Evolutionary conservation across 192 early-diverging fungal species (phyloP), one percentile per base, ranked within the genome.

Genomic region (Gorgonomyces haynaldii): DNA sequence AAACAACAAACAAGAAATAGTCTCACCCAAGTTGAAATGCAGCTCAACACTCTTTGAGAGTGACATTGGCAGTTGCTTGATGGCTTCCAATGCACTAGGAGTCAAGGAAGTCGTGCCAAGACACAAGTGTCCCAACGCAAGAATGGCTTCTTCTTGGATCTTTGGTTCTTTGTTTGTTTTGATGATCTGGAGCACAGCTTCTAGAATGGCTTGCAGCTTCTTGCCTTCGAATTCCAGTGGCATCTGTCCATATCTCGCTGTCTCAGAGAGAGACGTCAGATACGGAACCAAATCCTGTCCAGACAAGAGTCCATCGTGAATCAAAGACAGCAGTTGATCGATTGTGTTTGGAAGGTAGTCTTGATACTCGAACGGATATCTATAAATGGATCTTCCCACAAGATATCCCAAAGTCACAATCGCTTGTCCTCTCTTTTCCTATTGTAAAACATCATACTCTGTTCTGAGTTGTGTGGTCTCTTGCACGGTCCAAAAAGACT

Each of bases 81-180:
- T 45, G 32, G 65, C 63, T 20, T 72, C 62, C 0, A 81, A 35
- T 20, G 81, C 52, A 0, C 29, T 12, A 1, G 49, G 39, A 0
- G 30, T 7, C 5, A 67, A 45, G 4, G 7, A 30, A 0, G 58
- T 35, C 10, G 61, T 56, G 7, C 74, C 65, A 10, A 81, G 47
- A 23, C 62, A 72, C n/a, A 89, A 51, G 29, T 86, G 72, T 4
- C 84, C 84, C 4, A 94, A 52, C 4, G 83, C 56, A 4, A 72
- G 36, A 8, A 88, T 58, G 4, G 80, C 79, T 3, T 67, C 66
- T 45, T 96, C 92, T 52, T 90, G 78, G 7, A 82, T 61, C 61
- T 88, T 85, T 28, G 76, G 42, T n/a, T 85, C 86, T 34, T 85
- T 85, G n/a, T n/a, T n/a, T n/a, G n/a, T n/a, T n/a, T n/a, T n/a